A percentile compares a stretch with the other conserved stretches of the same genome.
Conservation (phyloP, 208 protist genomes). For the Angomonas ambiguus region DNA sequence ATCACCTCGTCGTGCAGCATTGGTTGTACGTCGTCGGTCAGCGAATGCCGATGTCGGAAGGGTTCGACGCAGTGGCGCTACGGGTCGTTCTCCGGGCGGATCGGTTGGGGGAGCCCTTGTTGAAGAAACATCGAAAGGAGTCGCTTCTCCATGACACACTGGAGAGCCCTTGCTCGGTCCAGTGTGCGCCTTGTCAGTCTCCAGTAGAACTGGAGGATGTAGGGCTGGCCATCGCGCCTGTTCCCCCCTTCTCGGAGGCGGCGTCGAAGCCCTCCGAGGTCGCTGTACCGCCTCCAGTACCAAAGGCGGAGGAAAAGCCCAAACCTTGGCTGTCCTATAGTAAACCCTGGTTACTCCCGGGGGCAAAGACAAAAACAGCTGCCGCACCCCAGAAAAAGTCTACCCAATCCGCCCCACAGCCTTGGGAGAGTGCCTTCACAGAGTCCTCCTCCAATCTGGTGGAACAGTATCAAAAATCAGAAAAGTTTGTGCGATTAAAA, state of each 20-base stretch:
- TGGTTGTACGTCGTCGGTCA: conserved; percentile 60
- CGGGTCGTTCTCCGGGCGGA: conserved; percentile 36
- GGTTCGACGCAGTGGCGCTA: conserved; percentile 39
- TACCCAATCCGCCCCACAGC: conserved; percentile 19
- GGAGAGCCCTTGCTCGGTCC: conserved; percentile 15
- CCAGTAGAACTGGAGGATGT: not conserved
- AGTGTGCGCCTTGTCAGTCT: not conserved
- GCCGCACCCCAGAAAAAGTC: conserved; percentile 15
- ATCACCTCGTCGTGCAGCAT: conserved; percentile 72
- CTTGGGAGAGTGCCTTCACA: conserved; percentile 22
- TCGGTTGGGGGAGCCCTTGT: conserved; percentile 46
- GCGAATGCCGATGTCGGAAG: conserved; percentile 29
- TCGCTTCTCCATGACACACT: not conserved
- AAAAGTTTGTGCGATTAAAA: not conserved
- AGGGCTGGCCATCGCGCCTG: not conserved
- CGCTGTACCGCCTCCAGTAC: no score
- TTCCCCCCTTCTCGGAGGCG: not conserved
- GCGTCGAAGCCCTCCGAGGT: not conserved
- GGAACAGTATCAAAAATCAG: conserved; percentile 12
- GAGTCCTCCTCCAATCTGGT: conserved; percentile 9
- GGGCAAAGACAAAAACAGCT: conserved; percentile 31
- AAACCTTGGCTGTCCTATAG: conserved; percentile 66
- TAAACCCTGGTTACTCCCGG: conserved; percentile 55
- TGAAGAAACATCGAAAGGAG: conserved; percentile 17
- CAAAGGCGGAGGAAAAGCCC: not conserved